Base-by-base conservation (phyloP, 2,329 filamentous ascomycete species). In the Capronia epimyces region DNA sequence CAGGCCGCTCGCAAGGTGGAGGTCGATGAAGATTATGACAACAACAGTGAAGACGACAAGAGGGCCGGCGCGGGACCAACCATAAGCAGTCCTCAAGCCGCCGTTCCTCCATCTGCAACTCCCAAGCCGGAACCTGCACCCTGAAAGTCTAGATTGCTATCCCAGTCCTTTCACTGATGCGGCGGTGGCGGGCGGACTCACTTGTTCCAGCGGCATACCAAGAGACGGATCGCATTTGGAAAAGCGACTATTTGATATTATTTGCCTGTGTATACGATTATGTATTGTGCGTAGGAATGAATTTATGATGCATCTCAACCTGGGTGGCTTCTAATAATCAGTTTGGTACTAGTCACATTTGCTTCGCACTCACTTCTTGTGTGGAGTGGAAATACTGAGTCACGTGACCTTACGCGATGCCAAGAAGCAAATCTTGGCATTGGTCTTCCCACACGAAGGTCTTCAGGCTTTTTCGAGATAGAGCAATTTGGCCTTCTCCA, bases 1-100 rank as follows among this genome's bases (percentile, higher is more conserved):
- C 87, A 89, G 46, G 89, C 93, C 27, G 89, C 89, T 16, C 80
- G 93, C 18, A 95, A 95, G 69, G 94, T 98, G 82, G 91, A 97
- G 5, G 87, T 97, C 16, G 90, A 98, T 61, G 93, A 98, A 67
- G 87, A 97, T 66, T 97, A 98, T 63, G 91, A 97, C 66, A 91
- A 97, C 63, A 91, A 90, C 50, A 88, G 82, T 3, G 90, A 95
- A 59, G 91, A 96, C 53, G 86, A 93, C 34, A 82, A 81, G 67
- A 68, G 74, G 56, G 61, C 39, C 9, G 46, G 51, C 3, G 55
- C 43, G 8, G 34, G 34, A 37, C 34, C 15, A 31, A 36, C 53
- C 5, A 46, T 43, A 24, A 57, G 43, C 44, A 56, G 54, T 40
- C 57, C 57, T 15, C 51, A 55, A 42, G 54, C 49, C 5, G 39